phyloP scores from a whole-genome alignment of 2,329 filamentous ascomycete genomes.

The Cadophora sp. region DNA sequence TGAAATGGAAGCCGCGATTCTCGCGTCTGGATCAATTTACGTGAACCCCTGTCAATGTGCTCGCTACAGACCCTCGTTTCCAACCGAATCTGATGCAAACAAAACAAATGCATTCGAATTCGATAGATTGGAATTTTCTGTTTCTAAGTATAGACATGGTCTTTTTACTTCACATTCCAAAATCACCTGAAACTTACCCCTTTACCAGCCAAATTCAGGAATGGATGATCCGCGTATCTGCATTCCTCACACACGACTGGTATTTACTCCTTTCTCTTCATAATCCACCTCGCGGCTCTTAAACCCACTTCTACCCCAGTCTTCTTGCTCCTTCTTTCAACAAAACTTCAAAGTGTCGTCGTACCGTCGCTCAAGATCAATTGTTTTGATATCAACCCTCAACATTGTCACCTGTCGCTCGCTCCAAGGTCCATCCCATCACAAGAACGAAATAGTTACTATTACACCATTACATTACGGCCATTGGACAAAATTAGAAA shows the following conservation, averaged over 20 bases:
- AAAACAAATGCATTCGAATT: neutral
- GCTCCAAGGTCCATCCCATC: too few relatives aligned
- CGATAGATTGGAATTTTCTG: neutral
- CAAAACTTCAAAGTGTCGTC: neutral
- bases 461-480: too few relatives aligned
- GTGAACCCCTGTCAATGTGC: neutral
- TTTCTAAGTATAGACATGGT: neutral
- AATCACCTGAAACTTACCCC: neutral
- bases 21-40: slow-evolving; percentile 27
- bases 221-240: neutral
- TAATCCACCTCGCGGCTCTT: neutral
- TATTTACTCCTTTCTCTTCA: neutral
- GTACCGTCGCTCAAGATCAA: neutral
- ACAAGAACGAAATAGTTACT: too few relatives aligned
- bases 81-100: neutral
- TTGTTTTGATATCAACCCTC: too few relatives aligned
- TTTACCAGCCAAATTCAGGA: neutral
- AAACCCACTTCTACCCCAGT: neutral
- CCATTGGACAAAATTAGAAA: too few relatives aligned
- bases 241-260: neutral
- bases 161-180: neutral
- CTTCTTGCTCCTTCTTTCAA: neutral
- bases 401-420: too few relatives aligned
- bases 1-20: slow-evolving; percentile 19
- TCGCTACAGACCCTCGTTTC: slow-evolving; percentile 1